Conservation (phyloP, 148 eudicot species). For the Rhododendron molle region DNA sequence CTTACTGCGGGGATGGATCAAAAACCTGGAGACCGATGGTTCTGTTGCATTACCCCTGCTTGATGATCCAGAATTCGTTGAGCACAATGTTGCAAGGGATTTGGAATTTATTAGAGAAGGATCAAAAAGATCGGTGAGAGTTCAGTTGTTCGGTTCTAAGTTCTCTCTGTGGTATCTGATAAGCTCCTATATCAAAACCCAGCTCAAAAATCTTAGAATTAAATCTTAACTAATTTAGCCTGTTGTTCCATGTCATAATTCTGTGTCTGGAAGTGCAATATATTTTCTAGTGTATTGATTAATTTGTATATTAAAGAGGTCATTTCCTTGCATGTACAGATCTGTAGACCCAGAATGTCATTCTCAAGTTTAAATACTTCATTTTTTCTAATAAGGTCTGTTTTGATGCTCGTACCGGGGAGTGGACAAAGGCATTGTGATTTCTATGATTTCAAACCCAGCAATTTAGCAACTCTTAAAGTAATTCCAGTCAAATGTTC, state of each 20-base stretch:
- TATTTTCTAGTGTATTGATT: background rate
- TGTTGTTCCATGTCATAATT: background rate
- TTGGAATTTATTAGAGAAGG: conserved; percentile 68
- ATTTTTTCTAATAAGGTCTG: background rate
- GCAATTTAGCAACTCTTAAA: too few relatives aligned
- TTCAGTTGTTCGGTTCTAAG: conserved; percentile 51
- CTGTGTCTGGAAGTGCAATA: background rate
- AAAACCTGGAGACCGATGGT: conserved; percentile 58
- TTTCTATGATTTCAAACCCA: too few relatives aligned
- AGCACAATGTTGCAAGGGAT: conserved; percentile 40
- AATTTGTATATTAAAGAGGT: background rate
- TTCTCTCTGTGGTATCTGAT: conserved; percentile 63
- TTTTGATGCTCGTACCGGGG: background rate
- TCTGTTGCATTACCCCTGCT: conserved; percentile 61
- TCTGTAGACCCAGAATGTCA: background rate
- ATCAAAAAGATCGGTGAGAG: conserved; percentile 51
- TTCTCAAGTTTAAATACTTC: background rate
- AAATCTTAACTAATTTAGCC: conserved; percentile 18
- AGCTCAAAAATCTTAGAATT: conserved; percentile 23
- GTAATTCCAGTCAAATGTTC: too few relatives aligned
- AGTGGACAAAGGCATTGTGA: background rate
- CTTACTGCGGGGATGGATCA: conserved; percentile 82
- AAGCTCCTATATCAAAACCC: conserved; percentile 39
- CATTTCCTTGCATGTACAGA: background rate
- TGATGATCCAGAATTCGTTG: conserved; percentile 35